A percentile compares a stretch with the other conserved stretches of the same genome.
phyloP scores from a whole-genome alignment of 2,329 filamentous ascomycete species.

The Fusarium chlamydosporum region DNA sequence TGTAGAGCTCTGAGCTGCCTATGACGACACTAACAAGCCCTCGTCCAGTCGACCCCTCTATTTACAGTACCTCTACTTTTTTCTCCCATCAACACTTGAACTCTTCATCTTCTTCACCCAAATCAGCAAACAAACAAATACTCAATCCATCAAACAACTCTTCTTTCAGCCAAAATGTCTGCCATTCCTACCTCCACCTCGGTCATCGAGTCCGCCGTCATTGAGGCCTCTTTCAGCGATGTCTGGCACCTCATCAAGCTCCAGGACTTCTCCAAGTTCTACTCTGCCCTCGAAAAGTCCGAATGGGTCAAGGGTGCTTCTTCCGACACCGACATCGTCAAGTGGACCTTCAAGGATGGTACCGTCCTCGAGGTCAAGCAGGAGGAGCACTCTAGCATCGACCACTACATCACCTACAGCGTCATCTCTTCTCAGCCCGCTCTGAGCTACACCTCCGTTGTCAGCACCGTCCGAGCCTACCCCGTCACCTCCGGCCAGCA shows the following conservation, averaged over 20 bases:
- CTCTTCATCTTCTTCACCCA: conserved; percentile 5
- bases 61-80: conserved; percentile 30
- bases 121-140: background rate
- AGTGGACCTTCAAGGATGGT: conserved; percentile 80
- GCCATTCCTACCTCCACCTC: conserved; percentile 76
- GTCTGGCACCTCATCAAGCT: conserved; percentile 85
- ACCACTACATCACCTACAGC: conserved; percentile 82
- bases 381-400: conserved; percentile 81
- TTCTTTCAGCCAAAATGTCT: conserved; percentile 40
- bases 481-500: conserved; percentile 75
- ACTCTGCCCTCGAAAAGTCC: conserved; percentile 70
- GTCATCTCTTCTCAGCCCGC: conserved; percentile 76
- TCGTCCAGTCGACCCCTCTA: conserved; percentile 28
- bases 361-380: conserved; percentile 79
- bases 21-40: conserved; percentile 33
- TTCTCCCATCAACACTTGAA: conserved; percentile 10
- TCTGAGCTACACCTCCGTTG: conserved; percentile 74
- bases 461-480: conserved; percentile 76
- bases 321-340: conserved; percentile 76
- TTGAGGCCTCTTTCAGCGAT: conserved; percentile 73
- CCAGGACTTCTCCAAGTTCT: conserved; percentile 76
- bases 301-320: conserved; percentile 74
- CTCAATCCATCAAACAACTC: background rate
- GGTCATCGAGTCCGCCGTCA: conserved; percentile 76
- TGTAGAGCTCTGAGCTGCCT: conserved; percentile 33